Conservation (phyloP, 1,284 basidiomycete species). For the Ganoderma sinense region DNA sequence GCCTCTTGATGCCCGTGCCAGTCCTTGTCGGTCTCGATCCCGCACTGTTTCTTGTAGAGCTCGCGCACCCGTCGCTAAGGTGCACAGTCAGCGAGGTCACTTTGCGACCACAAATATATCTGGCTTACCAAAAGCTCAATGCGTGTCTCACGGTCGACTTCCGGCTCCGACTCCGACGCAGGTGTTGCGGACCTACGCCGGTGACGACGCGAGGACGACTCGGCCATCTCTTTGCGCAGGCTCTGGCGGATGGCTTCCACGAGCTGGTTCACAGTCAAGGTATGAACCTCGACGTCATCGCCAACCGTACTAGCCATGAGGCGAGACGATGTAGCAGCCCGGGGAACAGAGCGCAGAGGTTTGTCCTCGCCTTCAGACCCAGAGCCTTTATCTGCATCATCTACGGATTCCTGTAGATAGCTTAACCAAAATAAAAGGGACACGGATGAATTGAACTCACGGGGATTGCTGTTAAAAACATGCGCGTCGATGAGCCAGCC, state of each 20-base stretch:
- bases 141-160: not conserved
- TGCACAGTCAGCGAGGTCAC: not conserved
- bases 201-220: not conserved
- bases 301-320: not conserved
- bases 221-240: not conserved
- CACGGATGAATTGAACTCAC: not conserved
- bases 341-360: not conserved
- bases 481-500: not conserved
- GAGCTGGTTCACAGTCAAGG: not conserved
- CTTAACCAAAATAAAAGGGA: not conserved
- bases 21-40: not conserved
- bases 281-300: not conserved
- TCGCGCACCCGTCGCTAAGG: not conserved
- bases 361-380: not conserved
- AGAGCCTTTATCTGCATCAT: not conserved
- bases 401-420: not conserved
- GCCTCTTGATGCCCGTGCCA: not conserved
- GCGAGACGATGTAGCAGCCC: too few species aligned
- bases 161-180: not conserved
- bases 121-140: not conserved
- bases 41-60: not conserved
- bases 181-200: not conserved
- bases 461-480: not conserved
- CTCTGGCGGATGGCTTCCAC: not conserved
- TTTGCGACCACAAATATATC: not conserved